Conservation (phyloP, 1,139 yeast genomes). For the Yamadazyma blattariae region DNA sequence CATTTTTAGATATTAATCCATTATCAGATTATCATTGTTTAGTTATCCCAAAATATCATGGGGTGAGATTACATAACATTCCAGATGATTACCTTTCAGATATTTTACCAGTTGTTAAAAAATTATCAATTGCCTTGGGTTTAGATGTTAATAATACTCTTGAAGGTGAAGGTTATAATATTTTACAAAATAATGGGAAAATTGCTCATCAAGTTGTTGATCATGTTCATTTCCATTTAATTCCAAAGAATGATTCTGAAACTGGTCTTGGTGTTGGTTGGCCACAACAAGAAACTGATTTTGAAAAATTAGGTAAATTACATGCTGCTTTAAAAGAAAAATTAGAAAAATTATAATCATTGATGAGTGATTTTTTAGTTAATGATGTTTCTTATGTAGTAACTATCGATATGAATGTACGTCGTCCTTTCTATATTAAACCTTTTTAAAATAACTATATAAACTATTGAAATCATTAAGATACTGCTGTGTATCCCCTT, state of each 20-base stretch:
- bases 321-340: conserved; percentile 62
- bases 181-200: conserved; percentile 88
- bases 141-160: conserved; percentile 56
- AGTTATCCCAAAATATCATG: conserved; percentile 89
- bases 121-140: conserved; percentile 68
- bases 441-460: too few relatives aligned
- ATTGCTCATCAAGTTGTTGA: conserved; percentile 94
- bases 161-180: conserved; percentile 80
- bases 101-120: conserved; percentile 82
- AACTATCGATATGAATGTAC: too few relatives aligned
- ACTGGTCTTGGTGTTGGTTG: conserved; percentile 76
- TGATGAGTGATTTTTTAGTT: too few relatives aligned
- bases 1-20: conserved; percentile 92
- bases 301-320: conserved; percentile 62
- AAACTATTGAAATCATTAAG: too few relatives aligned
- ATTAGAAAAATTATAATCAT: conserved; percentile 35
- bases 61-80: conserved; percentile 84
- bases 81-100: conserved; percentile 90
- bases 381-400: too few relatives aligned
- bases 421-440: too few relatives aligned
- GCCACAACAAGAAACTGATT: conserved; percentile 82
- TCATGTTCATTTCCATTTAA: conserved; percentile 95
- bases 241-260: conserved; percentile 72
- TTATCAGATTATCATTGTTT: conserved; percentile 84
- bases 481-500: too few relatives aligned